Percentiles rank a stretch among this genome's conserved stretches.
These are phyloP conservation scores for Zopfia rhizophila DNA, from an alignment of 2,329 filamentous ascomycete species.

Conservation along the genomic window DNA sequence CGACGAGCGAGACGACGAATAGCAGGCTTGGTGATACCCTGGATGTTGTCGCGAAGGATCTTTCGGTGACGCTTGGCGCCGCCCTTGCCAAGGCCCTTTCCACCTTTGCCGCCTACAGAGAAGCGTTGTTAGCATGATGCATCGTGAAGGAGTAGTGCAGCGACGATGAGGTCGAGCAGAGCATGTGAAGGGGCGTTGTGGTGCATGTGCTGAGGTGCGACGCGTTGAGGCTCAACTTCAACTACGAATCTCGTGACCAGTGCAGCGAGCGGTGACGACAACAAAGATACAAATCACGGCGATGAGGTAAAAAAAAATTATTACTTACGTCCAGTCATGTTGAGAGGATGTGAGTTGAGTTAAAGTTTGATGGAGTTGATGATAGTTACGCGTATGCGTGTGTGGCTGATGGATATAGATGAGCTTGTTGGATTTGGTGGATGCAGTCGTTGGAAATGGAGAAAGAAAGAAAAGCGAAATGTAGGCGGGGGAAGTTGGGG, in stretches of 20 bases:
- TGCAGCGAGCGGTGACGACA: constrained; percentile 27
- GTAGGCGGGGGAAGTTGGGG: no score
- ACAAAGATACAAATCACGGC: constrained; percentile 30
- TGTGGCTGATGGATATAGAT: constrained; percentile 32
- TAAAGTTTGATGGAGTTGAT: constrained; percentile 33
- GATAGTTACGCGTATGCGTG: constrained; percentile 23
- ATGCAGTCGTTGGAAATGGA: no score
- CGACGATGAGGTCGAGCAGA: constrained; percentile 26
- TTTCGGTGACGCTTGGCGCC: constrained; percentile 66
- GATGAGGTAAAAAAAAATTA: constrained; percentile 16
- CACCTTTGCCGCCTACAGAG: constrained; percentile 62
- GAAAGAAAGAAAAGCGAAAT: no score
- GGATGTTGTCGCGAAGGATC: constrained; percentile 67
- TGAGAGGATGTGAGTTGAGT: constrained; percentile 40
- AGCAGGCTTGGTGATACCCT: constrained; percentile 65
- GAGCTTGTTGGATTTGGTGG: no score
- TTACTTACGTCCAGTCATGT: constrained; percentile 59
- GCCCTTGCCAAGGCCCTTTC: constrained; percentile 65
- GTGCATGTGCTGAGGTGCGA: constrained; percentile 27
- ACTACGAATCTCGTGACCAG: constrained; percentile 29
- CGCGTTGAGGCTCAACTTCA: constrained; percentile 44
- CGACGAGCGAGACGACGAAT: constrained; percentile 65
- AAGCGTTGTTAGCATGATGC: constrained; percentile 45
- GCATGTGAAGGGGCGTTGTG: constrained; percentile 25
- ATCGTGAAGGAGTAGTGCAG: constrained; percentile 17